Evolutionary conservation across 1,284 basidiomycete species (phyloP).

Genomic region (Neotropicomus parvogracilis): DNA sequence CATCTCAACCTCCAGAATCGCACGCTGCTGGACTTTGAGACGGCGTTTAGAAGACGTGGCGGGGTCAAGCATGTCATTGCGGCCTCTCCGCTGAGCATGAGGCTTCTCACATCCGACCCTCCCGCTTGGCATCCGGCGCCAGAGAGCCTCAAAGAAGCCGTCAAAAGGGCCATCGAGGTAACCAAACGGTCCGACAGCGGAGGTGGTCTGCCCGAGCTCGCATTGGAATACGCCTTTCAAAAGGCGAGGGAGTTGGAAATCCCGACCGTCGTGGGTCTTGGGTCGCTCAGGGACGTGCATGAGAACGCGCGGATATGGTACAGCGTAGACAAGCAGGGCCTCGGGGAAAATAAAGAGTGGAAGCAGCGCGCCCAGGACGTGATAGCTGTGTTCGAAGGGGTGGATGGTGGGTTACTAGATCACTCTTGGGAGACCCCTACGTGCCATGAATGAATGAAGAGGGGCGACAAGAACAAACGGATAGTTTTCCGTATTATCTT

Average conservation of each 20-base stretch:
- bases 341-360: constrained; percentile 39
- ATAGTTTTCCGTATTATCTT: constrained; percentile 21
- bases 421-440: constrained; percentile 64
- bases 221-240: constrained; percentile 70
- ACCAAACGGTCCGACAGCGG: constrained; percentile 26
- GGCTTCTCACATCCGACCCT: constrained; percentile 68
- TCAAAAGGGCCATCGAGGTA: constrained; percentile 15
- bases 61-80: constrained; percentile 69
- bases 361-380: constrained; percentile 48
- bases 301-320: constrained; percentile 68
- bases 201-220: constrained; percentile 56
- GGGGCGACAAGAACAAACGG: not conserved
- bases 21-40: constrained; percentile 59
- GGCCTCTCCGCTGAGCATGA: constrained; percentile 93
- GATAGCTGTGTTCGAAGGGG: constrained; percentile 41
- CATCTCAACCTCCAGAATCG: constrained; percentile 84
- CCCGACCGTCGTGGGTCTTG: constrained; percentile 76
- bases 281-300: constrained; percentile 69
- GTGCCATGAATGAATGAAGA: constrained; percentile 13
- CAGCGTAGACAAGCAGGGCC: constrained; percentile 43
- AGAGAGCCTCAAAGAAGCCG: constrained; percentile 44
- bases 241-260: constrained; percentile 45
- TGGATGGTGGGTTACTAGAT: constrained; percentile 44
- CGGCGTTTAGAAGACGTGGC: constrained; percentile 61
- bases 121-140: constrained; percentile 89